Percentiles rank a stretch among this genome's conserved stretches.
phyloP scores from a whole-genome alignment of 805 yeast species.

The Candida odintsovae region DNA sequence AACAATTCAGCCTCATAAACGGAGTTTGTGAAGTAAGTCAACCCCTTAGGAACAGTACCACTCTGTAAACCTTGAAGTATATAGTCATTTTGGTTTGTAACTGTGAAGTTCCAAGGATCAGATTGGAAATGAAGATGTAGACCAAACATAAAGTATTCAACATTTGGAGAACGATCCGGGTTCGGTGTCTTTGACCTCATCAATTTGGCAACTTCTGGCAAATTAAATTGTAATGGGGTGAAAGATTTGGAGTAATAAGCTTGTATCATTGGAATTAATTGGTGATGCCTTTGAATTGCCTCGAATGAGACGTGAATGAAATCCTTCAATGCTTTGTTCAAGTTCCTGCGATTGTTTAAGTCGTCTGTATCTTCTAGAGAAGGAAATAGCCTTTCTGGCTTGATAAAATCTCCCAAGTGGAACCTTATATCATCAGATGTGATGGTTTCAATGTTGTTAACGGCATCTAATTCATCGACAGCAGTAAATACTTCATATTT shows the following conservation, averaged over 20 bases:
- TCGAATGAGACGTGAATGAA: constrained; percentile 4
- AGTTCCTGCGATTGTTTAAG: background rate
- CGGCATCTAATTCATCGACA: background rate
- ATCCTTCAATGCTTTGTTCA: constrained; percentile 1
- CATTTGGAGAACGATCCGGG: background rate
- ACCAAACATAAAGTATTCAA: constrained; percentile 6
- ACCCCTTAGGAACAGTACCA: constrained; percentile 2
- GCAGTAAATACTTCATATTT: constrained; percentile 5
- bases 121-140: constrained; percentile 7
- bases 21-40: constrained; percentile 5
- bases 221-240: constrained; percentile 2
- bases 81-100: background rate
- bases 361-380: constrained; percentile 1
- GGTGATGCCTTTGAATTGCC: background rate
- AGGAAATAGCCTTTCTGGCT: constrained; percentile 4
- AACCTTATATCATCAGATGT: constrained; percentile 4
- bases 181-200: constrained; percentile 1
- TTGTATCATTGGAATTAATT: constrained; percentile 6
- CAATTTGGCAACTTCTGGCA: constrained; percentile 1
- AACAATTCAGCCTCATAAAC: constrained; percentile 4
- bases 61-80: background rate
- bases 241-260: constrained; percentile 4
- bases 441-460: background rate
- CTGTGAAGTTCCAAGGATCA: constrained; percentile 6
- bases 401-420: constrained; percentile 1